phyloP scores from a whole-genome alignment of 345 rosid genomes.

The Eucalyptus urophylla region DNA sequence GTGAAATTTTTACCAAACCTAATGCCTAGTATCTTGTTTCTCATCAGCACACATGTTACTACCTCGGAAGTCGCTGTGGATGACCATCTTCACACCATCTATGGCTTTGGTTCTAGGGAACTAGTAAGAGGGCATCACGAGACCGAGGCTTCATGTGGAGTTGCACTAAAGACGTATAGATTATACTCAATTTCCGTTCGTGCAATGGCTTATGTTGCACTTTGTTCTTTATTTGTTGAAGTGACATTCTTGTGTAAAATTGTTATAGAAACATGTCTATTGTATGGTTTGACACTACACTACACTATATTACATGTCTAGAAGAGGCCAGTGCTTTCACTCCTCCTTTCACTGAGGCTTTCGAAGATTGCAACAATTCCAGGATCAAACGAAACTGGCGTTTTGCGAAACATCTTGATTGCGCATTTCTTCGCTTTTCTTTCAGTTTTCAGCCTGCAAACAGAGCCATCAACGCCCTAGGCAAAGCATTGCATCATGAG shows the following conservation, averaged over 20 bases:
- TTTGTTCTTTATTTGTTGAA: background rate
- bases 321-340: background rate
- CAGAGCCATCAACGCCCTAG: background rate
- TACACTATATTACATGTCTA: background rate
- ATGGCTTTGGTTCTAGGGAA: conserved; percentile 13
- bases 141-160: background rate
- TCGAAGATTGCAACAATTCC: background rate
- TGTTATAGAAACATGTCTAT: background rate
- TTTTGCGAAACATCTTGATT: background rate
- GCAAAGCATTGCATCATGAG: background rate
- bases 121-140: background rate
- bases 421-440: background rate
- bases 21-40: background rate
- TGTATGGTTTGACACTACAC: background rate
- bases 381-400: background rate
- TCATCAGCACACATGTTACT: conserved; percentile 16
- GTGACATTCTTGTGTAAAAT: background rate
- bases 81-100: conserved; percentile 7
- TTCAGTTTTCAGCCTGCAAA: background rate
- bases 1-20: background rate
- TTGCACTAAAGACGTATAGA: too few species aligned
- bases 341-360: background rate
- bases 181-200: background rate
- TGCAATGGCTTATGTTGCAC: background rate
- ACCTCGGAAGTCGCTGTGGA: conserved; percentile 19